Evolutionary conservation across 1,284 basidiomycete species (phyloP), one percentile per base, ranked within the genome.

Genomic region (Stygiomarasmius scandens): DNA sequence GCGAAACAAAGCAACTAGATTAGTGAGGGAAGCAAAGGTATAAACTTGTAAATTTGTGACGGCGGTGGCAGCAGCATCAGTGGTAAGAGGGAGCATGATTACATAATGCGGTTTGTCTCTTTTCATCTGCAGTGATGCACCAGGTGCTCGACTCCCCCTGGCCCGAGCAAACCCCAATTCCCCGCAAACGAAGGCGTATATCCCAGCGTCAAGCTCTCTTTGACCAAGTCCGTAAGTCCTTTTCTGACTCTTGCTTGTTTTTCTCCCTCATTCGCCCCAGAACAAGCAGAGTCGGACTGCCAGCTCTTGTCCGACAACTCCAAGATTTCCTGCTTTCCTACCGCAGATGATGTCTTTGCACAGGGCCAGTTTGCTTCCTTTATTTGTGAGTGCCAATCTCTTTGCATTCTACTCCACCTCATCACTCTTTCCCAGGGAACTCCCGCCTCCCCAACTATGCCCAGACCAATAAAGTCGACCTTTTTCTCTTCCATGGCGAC

Each of bases 291-390:
- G 60, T 53, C 32, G 16, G 49, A 67, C 48, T 80, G 77, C 61
- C 67, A 78, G 64, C 49, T 74, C 51, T 62, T 67, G 52, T 77
- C 85, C n/a, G 82, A 82, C 61, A 93, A 93, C 72, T 71, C 82
- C 51, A 74, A 90, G 56, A 76, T 84, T 45, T 89, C 90, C 5
- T 93, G 91, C 70, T 92, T 80, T 66, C 91, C 91, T 12, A 77
- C 73, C 0, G 48, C 70, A 8, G 71, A 77, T 59, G 81, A 80
- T 27, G 59, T 74, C 24, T 75, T 92, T 58, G 71, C 79, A 22
- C 90, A 93, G 69, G 81, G 86, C 66, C 71, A 90, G 58, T 90
- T 83, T 78, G 83, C 85, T 5, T 79, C 83, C 34, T 86, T 92
- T 67, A 84, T 93, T 66, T 92, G 90, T 90, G 64, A 66, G 89